Base-by-base conservation (phyloP, 1,139 yeast species). In the Yamadazyma conglobata region DNA sequence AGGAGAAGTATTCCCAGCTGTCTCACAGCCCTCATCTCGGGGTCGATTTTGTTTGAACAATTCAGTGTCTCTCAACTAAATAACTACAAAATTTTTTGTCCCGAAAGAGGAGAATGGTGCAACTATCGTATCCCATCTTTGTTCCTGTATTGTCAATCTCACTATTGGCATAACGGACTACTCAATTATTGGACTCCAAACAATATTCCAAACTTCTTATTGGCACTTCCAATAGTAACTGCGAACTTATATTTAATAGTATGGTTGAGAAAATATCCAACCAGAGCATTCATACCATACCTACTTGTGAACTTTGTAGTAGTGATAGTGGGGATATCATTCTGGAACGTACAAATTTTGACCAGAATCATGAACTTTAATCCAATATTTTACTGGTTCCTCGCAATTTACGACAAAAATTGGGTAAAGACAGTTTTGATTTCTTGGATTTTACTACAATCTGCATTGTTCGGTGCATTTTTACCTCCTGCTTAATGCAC, bases 91-190 rank as follows among this genome's bases (percentile, higher is more conserved):
- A 46, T 49, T 15, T 83, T 76, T 46, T 91, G 98, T 51, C 81
- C 85, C 0, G 69, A 61, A n/a, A 58, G 85, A 41, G 79, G 81
- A 2, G 82, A 70, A 39, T 91, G 97, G 97, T 91, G 98, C 52
- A 42, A 52, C 10, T 41, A 54, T 14, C 50, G 40, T 9, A 27
- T 81, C 0, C 87, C 88, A 3, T 71, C 84, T 19, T 64, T 91
- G 22, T 80, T 81, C 47, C 57, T 73, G n/a, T 86, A 69, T 52
- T 85, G 94, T 6, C 98, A 91, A 55, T 39, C 59, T 3, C 69
- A 78, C 41, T 89, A 91, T 54, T 91, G 98, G 98, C 73, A 77
- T 44, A 71, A 68, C 27, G 98, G 98, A 0, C 77, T 89, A 34
- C 56, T 91, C 30, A 64, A 60, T 27, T 91, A 91, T 54, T 91